Evolutionary conservation across 139 green algal species (phyloP).

Genomic region (Gonium pectorale): DNA sequence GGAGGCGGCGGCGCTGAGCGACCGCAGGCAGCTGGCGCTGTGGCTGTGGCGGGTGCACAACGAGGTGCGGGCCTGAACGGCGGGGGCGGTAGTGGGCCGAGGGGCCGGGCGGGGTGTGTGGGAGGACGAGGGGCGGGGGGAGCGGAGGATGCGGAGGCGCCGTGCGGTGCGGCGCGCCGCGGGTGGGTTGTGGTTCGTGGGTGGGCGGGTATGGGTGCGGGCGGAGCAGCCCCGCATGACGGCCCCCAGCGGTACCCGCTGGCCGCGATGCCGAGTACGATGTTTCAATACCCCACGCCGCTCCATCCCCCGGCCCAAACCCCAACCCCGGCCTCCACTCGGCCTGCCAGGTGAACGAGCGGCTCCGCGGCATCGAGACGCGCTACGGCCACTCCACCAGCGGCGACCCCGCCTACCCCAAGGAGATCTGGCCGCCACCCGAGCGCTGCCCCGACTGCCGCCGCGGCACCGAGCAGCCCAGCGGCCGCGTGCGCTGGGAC

Average conservation of each 20-base stretch:
- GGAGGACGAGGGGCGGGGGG: background rate
- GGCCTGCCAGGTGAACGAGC: constrained; percentile 71
- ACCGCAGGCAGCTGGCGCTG: constrained; percentile 62
- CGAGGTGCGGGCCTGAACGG: constrained; percentile 69
- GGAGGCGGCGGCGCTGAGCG: constrained; percentile 5
- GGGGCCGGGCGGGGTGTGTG: background rate
- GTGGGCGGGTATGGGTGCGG: too few relatives aligned
- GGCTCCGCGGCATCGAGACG: constrained; percentile 63
- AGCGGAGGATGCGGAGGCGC: background rate
- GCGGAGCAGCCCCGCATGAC: too few relatives aligned
- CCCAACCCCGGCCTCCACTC: background rate
- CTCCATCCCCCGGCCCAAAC: too few relatives aligned
- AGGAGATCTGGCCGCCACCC: constrained; percentile 70
- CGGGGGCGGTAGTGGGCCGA: background rate
- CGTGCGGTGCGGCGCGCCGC: too few relatives aligned
- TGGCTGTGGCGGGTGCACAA: constrained; percentile 90
- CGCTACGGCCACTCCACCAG: constrained; percentile 55
- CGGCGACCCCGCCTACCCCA: constrained; percentile 77
- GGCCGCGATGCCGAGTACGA: too few relatives aligned
- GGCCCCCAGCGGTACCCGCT: too few relatives aligned
- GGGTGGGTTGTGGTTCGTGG: too few relatives aligned
- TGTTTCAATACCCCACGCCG: too few relatives aligned
- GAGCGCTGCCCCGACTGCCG: constrained; percentile 35
- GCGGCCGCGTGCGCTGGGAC: background rate
- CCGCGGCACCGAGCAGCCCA: background rate